Percentiles rank a stretch among this genome's conserved stretches.
phyloP scores from a whole-genome alignment of 768 basidiomycete species.

The Mycena vitilis region DNA sequence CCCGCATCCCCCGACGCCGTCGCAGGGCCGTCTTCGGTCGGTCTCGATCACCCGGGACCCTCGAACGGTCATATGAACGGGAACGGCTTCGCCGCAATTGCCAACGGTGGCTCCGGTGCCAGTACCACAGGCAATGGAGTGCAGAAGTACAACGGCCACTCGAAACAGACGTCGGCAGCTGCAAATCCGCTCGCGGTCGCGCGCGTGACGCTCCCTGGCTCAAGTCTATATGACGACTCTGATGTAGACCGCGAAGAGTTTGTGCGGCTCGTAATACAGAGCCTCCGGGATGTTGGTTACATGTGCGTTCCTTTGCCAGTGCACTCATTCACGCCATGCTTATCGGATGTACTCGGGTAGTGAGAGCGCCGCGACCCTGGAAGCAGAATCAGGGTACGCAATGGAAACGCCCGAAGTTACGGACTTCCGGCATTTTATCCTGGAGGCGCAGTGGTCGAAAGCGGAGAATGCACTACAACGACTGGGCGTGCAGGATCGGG shows the following conservation, averaged over 20 bases:
- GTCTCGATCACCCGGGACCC: conserved; percentile 48
- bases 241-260: conserved; percentile 90
- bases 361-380: conserved; percentile 88
- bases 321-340: conserved; percentile 11
- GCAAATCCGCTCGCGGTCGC: conserved; percentile 52
- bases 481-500: conserved; percentile 76
- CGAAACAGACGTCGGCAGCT: conserved; percentile 33
- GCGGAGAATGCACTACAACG: conserved; percentile 77
- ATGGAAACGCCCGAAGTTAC: conserved; percentile 84
- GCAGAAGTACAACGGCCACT: conserved; percentile 57
- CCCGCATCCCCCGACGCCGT: conserved; percentile 59
- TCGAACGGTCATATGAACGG: conserved; percentile 60
- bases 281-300: conserved; percentile 88
- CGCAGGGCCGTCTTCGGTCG: conserved; percentile 65
- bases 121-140: conserved; percentile 59
- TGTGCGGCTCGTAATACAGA: conserved; percentile 89
- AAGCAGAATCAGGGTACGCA: conserved; percentile 92
- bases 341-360: conserved; percentile 54
- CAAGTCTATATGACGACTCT: conserved; percentile 82
- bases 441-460: conserved; percentile 84
- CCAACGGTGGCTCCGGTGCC: conserved; percentile 49
- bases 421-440: conserved; percentile 82
- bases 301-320: conserved; percentile 55
- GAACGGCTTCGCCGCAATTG: conserved; percentile 51
- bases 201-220: conserved; percentile 76